Base-by-base conservation (phyloP, 1,284 basidiomycete genomes). In the Ustilago trichophora region DNA sequence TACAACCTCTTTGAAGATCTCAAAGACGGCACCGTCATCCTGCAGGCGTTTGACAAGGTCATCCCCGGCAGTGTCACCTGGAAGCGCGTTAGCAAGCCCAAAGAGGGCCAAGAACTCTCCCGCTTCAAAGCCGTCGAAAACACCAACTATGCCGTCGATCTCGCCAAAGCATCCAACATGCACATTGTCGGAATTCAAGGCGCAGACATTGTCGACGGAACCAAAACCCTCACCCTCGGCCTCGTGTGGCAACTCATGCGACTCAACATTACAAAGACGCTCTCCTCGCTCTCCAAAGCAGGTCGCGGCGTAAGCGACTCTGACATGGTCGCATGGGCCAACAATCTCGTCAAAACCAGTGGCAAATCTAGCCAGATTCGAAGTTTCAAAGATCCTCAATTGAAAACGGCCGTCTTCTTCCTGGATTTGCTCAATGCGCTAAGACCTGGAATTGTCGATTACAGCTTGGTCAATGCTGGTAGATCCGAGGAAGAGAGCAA, bases 51-150 rank as follows among this genome's bases (percentile, higher is more conserved):
- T 76, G 95, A 98, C 84, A 96, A 93, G 84, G 88, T 98, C 73
- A 84, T 90, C 4, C 95, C 95, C 0, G 93, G 94, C 9, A 90
- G 88, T 21, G 96, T 98, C 50, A 85, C 91, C 60, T 98, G 95
- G 96, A 87, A 92, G 27, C 87, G 95, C 11, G 94, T 97, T 16
- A 91, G 90, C 56, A 95, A 95, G 83, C 93, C 93, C 19, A 93
- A 91, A 81, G 90, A 86, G 25, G 60, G 88, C 25, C 90, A 89
- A 78, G 90, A 88, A 50, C 85, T 98, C 19, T 93, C 92, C 31
- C 86, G 93, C 50, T 98, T 98, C 87, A 98, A 98, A 85, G 89
- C 89, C 37, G 93, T 98, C 29, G 96, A 98, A 84, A 98, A 98
- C 83, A 97, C 92, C 49, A 98, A 98, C 82, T 98, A 98, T 77